These are phyloP conservation scores for Grosmannia huntii DNA, from an alignment of 2,329 filamentous ascomycete species.

Conservation along the genomic window DNA sequence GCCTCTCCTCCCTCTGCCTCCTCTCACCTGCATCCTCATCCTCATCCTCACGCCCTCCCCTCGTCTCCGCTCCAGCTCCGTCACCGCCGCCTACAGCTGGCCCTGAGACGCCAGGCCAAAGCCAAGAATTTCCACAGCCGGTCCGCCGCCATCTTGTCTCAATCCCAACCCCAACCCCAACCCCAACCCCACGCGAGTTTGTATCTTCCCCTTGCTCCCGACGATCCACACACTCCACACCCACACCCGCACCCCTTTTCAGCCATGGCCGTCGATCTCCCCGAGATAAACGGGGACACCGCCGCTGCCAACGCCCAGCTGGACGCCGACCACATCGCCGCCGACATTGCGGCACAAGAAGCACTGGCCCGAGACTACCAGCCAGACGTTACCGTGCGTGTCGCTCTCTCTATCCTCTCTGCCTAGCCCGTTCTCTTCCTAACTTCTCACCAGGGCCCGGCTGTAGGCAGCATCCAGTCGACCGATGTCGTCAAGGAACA, in stretches of 20 bases:
- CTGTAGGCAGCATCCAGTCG: conserved; percentile 66
- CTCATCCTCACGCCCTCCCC: background rate
- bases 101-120: background rate
- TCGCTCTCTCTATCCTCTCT: background rate
- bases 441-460: conserved; percentile 51
- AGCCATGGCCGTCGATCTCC: background rate
- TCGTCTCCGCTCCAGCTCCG: background rate
- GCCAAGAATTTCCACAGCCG: background rate
- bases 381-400: conserved; percentile 41
- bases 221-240: background rate
- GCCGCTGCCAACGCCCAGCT: background rate
- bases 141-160: background rate
- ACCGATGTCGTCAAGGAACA: conserved; percentile 69
- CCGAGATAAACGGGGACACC: background rate
- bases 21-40: background rate
- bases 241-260: background rate
- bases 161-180: too few relatives aligned
- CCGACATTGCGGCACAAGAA: conserved; percentile 45
- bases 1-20: background rate
- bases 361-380: conserved; percentile 46
- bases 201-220: background rate
- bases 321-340: conserved; percentile 11
- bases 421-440: conserved; percentile 6
- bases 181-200: background rate
- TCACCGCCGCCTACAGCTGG: background rate